Conservation (phyloP, 2,329 filamentous ascomycete genomes). For the Lecanicillium sp. region DNA sequence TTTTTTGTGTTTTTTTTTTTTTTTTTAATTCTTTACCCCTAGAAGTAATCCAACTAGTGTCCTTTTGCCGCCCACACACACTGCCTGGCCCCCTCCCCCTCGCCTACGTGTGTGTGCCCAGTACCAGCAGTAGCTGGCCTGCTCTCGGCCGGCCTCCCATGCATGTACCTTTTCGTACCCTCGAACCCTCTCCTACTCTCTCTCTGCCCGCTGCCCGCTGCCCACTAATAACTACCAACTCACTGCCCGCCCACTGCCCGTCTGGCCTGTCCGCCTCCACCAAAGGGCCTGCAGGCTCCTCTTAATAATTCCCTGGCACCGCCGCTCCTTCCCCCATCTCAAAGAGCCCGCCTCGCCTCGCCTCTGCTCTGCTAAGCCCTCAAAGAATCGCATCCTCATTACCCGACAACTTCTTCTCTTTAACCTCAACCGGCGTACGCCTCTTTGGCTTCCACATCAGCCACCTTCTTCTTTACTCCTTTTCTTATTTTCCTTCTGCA, state of each 20-base stretch:
- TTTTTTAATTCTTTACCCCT: neutral
- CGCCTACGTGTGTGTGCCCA: neutral
- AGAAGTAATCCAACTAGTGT: slow-evolving; percentile 1
- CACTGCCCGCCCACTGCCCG: neutral
- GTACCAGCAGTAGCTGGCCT: neutral
- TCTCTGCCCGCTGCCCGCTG: neutral
- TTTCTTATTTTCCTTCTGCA: neutral
- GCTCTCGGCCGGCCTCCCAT: neutral
- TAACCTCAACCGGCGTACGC: neutral
- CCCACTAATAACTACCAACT: neutral
- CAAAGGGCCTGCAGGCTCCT: slow-evolving; percentile 1
- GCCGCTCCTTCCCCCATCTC: neutral
- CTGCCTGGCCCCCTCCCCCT: neutral
- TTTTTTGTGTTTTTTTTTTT: slow-evolving; percentile 2
- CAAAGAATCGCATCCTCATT: neutral
- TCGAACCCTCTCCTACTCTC: neutral
- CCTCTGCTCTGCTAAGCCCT: slow-evolving; percentile 2
- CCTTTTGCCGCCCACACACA: slow-evolving; percentile 1
- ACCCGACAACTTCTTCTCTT: neutral
- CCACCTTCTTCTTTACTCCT: neutral
- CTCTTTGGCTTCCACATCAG: too few relatives aligned
- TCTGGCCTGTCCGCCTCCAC: too few relatives aligned
- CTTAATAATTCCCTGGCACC: slow-evolving; percentile 11
- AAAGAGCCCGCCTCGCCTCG: neutral
- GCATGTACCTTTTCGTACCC: slow-evolving; percentile 9